Conservation (phyloP, 2,329 filamentous ascomycete genomes). For the Nigrospora osmanthi region DNA sequence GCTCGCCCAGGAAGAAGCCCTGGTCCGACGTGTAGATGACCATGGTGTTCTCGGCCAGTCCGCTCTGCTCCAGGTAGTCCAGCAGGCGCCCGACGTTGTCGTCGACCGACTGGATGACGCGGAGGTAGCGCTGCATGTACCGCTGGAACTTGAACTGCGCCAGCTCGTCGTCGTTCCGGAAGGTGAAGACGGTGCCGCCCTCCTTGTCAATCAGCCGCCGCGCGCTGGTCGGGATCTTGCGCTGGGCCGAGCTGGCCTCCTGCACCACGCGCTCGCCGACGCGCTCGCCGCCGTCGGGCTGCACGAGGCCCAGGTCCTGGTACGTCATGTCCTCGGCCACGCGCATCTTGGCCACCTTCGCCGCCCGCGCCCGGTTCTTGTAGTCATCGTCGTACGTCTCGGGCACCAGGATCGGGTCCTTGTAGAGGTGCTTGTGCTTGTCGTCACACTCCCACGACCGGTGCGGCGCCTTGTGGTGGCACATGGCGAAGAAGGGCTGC, state of each 20-base stretch:
- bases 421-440: constrained; percentile 40
- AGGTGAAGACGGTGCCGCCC: constrained; percentile 36
- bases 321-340: constrained; percentile 44
- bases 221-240: constrained; percentile 16
- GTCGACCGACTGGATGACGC: constrained; percentile 42
- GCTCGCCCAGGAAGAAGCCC: constrained; percentile 48
- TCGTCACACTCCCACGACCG: constrained; percentile 41
- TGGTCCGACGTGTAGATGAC: constrained; percentile 48
- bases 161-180: constrained; percentile 30
- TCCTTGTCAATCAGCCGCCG: constrained; percentile 35
- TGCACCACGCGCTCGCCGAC: constrained; percentile 26
- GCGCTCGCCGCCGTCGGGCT: constrained; percentile 37
- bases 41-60: constrained; percentile 35
- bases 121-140: constrained; percentile 48
- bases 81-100: constrained; percentile 42
- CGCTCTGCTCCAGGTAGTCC: constrained; percentile 33
- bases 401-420: constrained; percentile 34
- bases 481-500: constrained; percentile 46
- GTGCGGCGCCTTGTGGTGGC: constrained; percentile 48
- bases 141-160: constrained; percentile 47
- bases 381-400: constrained; percentile 47
- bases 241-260: constrained; percentile 14
- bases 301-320: constrained; percentile 39
- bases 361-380: constrained; percentile 42
- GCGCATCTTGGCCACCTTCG: constrained; percentile 41